Base-by-base conservation (phyloP, 257 asterid genomes). In the Lycium ferocissimum region DNA sequence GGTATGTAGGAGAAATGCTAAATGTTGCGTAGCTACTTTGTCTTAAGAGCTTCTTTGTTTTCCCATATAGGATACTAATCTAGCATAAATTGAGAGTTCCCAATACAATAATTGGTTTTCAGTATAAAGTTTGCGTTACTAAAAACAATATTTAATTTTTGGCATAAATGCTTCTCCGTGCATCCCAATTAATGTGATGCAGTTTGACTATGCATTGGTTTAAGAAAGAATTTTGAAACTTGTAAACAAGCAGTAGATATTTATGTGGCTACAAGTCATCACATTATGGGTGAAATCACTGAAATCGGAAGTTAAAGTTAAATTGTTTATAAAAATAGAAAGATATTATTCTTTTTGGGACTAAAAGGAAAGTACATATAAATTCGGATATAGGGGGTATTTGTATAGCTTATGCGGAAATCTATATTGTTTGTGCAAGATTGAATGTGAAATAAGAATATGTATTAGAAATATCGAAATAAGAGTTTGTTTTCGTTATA, bases 21-120 rank as follows among this genome's bases (percentile, higher is more conserved):
- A n/a, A 45, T 45, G 54, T n/a, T 73, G 59, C 45, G 59, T 73
- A 73, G 80, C 80, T 73, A 47, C 38, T 73, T 43, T n/a, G 7
- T n/a, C 2, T n/a, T 51, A n/a, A 45, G 58, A 38, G 80, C 40
- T 73, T 47, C 33, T n/a, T 73, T 73, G n/a, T 45, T 71, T 71
- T 59, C 66, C 26, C 20, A 7, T 59, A 59, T 59, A 17, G 2
- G 66, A 59, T 33, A 59, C 22, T 6, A n/a, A 73, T 73, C 80
- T 73, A 0, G 80, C 59, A 45, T 20, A 45, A 45, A 73, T 7
- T 43, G 80, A 43, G 80, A 72, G 26, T 73, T 43, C n/a, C 59
- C 14, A 9, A 73, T 73, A n/a, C 80, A 73, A 43, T 73, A 11
- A 18, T 73, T 45, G 37, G 58, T 22, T 73, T 26, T 45, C 59